phyloP scores from a whole-genome alignment of 805 yeast genomes.

The Saccharomycopsis sp. region DNA sequence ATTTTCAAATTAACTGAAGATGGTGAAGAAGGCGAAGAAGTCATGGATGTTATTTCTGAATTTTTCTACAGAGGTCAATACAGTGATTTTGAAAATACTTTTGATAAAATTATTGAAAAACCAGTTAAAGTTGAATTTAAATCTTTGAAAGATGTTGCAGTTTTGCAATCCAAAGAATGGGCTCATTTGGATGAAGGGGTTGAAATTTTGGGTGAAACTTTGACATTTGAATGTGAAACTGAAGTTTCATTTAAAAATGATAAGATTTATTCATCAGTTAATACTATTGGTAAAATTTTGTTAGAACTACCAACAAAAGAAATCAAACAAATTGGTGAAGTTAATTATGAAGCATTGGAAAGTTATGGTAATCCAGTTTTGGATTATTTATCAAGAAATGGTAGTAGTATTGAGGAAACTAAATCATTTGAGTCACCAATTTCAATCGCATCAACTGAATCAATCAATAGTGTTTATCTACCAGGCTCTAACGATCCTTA shows the following conservation, averaged over 20 bases:
- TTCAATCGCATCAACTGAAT: conserved; percentile 58
- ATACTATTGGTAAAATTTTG: conserved; percentile 77
- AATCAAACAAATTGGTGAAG: conserved; percentile 72
- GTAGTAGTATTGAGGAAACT: conserved; percentile 91
- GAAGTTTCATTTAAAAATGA: conserved; percentile 74
- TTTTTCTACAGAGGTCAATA: conserved; percentile 96
- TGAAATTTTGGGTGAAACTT: conserved; percentile 69
- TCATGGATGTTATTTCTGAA: conserved; percentile 89
- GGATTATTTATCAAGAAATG: conserved; percentile 88
- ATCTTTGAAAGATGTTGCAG: conserved; percentile 84
- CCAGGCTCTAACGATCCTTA: conserved; percentile 96
- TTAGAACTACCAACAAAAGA: conserved; percentile 91
- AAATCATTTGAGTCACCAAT: conserved; percentile 83
- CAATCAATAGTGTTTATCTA: conserved; percentile 59
- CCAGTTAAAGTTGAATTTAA: conserved; percentile 74
- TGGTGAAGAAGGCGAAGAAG: conserved; percentile 50
- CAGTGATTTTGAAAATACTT: conserved; percentile 82
- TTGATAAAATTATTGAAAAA: conserved; percentile 79
- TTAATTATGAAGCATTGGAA: conserved; percentile 82
- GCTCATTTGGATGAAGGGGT: conserved; percentile 68
- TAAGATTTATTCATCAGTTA: conserved; percentile 67
- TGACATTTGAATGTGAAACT: conserved; percentile 86
- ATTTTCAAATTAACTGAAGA: conserved; percentile 45
- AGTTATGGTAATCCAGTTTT: conserved; percentile 97
- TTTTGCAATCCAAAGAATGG: conserved; percentile 95